Conservation (phyloP, 805 yeast genomes). For the Kodamaea fukazawae region DNA sequence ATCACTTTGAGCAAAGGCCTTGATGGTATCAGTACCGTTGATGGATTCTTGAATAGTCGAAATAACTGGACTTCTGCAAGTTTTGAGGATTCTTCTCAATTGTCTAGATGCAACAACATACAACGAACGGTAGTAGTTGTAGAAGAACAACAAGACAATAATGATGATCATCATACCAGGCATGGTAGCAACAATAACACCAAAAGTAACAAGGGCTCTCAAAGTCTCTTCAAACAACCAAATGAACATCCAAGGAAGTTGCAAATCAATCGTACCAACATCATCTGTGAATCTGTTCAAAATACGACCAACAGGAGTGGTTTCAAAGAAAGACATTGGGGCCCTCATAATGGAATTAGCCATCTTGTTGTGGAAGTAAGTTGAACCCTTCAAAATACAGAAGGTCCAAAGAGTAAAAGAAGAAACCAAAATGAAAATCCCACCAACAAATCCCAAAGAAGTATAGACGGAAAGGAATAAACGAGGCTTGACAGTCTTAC, state of each 20-base stretch:
- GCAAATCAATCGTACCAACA: conserved; percentile 53
- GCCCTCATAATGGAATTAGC: conserved; percentile 50
- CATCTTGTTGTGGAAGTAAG: conserved; percentile 55
- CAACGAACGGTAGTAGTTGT: conserved; percentile 66
- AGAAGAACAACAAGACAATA: conserved; percentile 49
- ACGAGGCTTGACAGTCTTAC: conserved; percentile 40
- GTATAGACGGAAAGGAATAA: conserved; percentile 55
- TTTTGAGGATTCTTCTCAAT: conserved; percentile 67
- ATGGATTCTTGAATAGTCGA: conserved; percentile 82
- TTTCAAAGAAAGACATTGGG: conserved; percentile 67
- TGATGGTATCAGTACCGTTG: conserved; percentile 71
- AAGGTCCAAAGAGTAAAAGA: conserved; percentile 49
- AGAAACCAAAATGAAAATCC: conserved; percentile 45
- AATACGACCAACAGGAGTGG: conserved; percentile 67
- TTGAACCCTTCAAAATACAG: conserved; percentile 57
- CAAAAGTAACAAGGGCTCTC: conserved; percentile 47
- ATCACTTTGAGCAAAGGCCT: conserved; percentile 67
- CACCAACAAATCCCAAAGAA: conserved; percentile 51
- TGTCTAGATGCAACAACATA: conserved; percentile 75
- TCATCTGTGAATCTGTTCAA: conserved; percentile 66
- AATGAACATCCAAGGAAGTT: conserved; percentile 52
- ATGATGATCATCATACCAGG: conserved; percentile 54
- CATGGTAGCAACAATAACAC: conserved; percentile 51
- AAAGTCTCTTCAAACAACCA: conserved; percentile 45
- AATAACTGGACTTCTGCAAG: conserved; percentile 72